Conservation (phyloP, 352 stramenopile species). For the Globisporangium emineosum region DNA sequence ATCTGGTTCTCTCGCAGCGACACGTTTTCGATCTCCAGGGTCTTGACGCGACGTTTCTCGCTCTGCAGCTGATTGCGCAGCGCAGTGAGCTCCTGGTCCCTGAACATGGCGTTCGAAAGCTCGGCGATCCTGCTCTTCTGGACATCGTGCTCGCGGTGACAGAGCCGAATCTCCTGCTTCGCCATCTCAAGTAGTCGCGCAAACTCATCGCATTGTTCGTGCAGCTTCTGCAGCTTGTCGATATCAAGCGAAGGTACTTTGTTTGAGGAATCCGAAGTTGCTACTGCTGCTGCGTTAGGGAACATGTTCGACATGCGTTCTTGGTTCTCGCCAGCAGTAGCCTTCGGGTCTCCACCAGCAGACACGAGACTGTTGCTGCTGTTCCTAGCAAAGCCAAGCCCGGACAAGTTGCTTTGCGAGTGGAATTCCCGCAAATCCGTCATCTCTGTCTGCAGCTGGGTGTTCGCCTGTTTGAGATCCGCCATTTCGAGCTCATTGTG, state of each 20-base stretch:
- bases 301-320: slow-evolving; percentile 13
- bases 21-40: slow-evolving; percentile 57
- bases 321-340: background rate
- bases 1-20: slow-evolving; percentile 43
- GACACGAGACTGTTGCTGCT: background rate
- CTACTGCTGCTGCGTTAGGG: background rate
- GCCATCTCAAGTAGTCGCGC: slow-evolving; percentile 58
- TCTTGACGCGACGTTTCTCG: slow-evolving; percentile 59
- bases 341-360: background rate
- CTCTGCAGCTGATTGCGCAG: slow-evolving; percentile 56
- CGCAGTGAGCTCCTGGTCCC: slow-evolving; percentile 43
- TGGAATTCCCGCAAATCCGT: slow-evolving; percentile 43
- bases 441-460: slow-evolving; percentile 38
- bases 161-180: slow-evolving; percentile 68
- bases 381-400: slow-evolving; percentile 9
- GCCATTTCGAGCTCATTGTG: slow-evolving; percentile 17
- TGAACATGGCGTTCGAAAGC: slow-evolving; percentile 47
- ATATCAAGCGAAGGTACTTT: background rate
- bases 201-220: slow-evolving; percentile 50
- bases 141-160: slow-evolving; percentile 51
- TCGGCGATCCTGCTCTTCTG: slow-evolving; percentile 46
- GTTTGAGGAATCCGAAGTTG: background rate
- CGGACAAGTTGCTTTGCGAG: slow-evolving; percentile 24
- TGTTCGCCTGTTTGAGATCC: slow-evolving; percentile 16
- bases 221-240: slow-evolving; percentile 37